Conservation (phyloP, 495 filamentous ascomycete genomes). For the Cenococcum geophilum region DNA sequence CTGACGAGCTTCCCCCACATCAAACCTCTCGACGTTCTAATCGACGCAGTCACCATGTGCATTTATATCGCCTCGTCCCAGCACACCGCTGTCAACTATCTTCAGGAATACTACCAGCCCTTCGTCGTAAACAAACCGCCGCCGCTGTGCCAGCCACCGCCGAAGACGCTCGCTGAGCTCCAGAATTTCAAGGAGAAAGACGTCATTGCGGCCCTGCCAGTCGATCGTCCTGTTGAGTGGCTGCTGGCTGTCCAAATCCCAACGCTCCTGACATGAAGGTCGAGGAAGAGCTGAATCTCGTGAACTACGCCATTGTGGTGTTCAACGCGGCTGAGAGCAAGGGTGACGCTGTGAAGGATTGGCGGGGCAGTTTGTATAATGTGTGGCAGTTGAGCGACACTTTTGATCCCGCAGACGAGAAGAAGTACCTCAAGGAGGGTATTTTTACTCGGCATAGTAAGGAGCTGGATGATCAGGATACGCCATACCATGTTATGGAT, state of each 20-base stretch:
- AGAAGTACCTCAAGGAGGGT: no score
- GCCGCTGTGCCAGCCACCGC: constrained; percentile 36
- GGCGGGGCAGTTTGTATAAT: no score
- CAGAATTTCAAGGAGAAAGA: constrained; percentile 34
- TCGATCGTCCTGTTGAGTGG: constrained; percentile 41
- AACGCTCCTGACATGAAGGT: constrained; percentile 43
- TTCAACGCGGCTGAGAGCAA: no score
- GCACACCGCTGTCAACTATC: constrained; percentile 48
- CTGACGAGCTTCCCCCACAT: constrained; percentile 38
- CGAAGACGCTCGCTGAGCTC: constrained; percentile 31
- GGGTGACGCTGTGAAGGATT: no score
- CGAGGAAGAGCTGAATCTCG: constrained; percentile 37
- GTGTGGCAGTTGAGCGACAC: no score
- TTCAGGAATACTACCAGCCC: constrained; percentile 46
- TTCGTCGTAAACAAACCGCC: constrained; percentile 46
- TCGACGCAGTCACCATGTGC: constrained; percentile 45
- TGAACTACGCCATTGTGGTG: constrained; percentile 35
- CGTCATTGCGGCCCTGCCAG: constrained; percentile 41
- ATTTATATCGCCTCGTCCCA: constrained; percentile 48
- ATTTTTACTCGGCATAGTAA: no score
- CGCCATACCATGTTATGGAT: no score
- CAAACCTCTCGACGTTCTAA: constrained; percentile 26
- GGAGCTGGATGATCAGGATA: no score
- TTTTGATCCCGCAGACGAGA: no score
- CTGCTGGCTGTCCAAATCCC: constrained; percentile 43